These are phyloP conservation scores for Olyra latifolia DNA, from an alignment of 176 grass and related monocot species.

Conservation along the genomic window DNA sequence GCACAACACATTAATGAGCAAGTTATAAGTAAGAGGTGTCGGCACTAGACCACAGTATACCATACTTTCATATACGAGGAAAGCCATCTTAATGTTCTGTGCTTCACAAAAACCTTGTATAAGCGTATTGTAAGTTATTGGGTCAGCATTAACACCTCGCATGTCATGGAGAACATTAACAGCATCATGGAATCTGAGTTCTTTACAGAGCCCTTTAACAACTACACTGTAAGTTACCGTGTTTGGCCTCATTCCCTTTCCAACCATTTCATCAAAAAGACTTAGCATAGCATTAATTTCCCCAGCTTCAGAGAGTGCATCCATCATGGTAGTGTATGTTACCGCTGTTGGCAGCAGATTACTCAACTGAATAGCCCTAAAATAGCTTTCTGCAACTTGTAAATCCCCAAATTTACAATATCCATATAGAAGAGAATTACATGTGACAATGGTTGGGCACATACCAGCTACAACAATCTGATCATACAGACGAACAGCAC, in stretches of 20 bases:
- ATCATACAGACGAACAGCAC: constrained; percentile 70
- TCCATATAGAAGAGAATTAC: constrained; percentile 85
- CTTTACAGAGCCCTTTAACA: constrained; percentile 86
- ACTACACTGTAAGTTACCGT: constrained; percentile 66
- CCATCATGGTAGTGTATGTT: constrained; percentile 82
- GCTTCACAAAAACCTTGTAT: constrained; percentile 77
- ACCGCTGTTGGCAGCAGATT: constrained; percentile 58
- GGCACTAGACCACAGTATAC: constrained; percentile 32
- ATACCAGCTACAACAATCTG: constrained; percentile 54
- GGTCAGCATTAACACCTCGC: constrained; percentile 60
- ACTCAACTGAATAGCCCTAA: constrained; percentile 57
- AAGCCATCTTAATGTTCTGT: constrained; percentile 45
- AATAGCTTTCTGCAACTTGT: constrained; percentile 46
- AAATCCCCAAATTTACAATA: constrained; percentile 82
- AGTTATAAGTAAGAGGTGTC: constrained; percentile 73
- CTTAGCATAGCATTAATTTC: constrained; percentile 44
- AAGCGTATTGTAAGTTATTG: constrained; percentile 73
- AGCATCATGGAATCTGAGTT: constrained; percentile 62
- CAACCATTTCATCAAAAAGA: constrained; percentile 73
- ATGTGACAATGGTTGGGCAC: constrained; percentile 75
- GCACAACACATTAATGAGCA: constrained; percentile 78
- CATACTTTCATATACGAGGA: constrained; percentile 54
- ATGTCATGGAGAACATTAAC: constrained; percentile 53
- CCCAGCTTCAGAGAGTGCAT: constrained; percentile 71
- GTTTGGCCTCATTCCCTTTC: constrained; percentile 58